Evolutionary conservation across 352 stramenopile species (phyloP).

Genomic region (Lagenidium sp.): DNA sequence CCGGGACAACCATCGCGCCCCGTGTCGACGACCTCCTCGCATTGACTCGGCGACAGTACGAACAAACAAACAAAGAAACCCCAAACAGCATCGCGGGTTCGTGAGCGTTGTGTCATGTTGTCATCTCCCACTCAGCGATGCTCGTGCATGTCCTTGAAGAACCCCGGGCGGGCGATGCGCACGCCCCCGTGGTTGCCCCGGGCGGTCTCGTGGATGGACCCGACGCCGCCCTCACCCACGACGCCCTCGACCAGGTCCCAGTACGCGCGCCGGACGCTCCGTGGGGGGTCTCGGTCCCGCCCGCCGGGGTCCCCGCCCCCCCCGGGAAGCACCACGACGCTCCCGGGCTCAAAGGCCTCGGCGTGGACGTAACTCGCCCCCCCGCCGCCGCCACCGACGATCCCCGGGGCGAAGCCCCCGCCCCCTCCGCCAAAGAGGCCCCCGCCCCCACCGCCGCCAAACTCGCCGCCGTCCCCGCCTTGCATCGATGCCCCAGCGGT

Average conservation of each 20-base stretch:
- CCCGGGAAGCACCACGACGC: conserved; percentile 29
- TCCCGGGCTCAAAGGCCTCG: conserved; percentile 27
- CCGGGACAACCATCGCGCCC: too few relatives aligned
- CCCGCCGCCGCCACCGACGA: conserved; percentile 53
- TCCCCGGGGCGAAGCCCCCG: conserved; percentile 58
- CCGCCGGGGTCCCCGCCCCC: conserved; percentile 29
- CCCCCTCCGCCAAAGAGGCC: conserved; percentile 59
- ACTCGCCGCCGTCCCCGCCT: conserved; percentile 62
- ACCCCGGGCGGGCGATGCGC: conserved; percentile 43
- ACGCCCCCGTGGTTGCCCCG: conserved; percentile 57
- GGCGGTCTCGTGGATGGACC: conserved; percentile 12
- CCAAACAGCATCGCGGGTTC: too few relatives aligned
- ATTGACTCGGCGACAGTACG: too few relatives aligned
- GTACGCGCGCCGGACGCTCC: conserved; percentile 32
- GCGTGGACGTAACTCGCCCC: conserved; percentile 57
- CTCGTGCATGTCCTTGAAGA: conserved; percentile 76
- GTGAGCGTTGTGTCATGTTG: too few relatives aligned
- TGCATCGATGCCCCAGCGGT: conserved; percentile 39
- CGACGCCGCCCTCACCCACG: conserved; percentile 44
- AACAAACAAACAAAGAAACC: too few relatives aligned
- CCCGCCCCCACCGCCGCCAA: conserved; percentile 52
- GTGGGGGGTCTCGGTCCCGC: conserved; percentile 40
- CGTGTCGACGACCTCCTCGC: neutral
- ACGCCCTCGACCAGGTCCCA: conserved; percentile 51
- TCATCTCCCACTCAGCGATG: conserved; percentile 3